phyloP scores from a whole-genome alignment of 495 filamentous ascomycete genomes.

The Penicillium cosmopolitanum region DNA sequence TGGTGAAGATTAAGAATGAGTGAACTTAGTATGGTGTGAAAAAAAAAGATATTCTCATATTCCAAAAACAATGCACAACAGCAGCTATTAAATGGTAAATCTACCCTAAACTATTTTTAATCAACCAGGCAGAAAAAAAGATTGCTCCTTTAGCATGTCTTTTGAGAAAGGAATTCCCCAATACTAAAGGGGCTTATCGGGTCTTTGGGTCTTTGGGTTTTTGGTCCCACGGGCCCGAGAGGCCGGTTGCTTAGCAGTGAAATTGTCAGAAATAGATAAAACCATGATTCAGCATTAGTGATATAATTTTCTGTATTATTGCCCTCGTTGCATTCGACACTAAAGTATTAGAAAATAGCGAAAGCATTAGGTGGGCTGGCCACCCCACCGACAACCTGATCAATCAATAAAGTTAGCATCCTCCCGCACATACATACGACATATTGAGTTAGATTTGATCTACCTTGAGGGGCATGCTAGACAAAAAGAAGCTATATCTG shows the following conservation, averaged over 20 bases:
- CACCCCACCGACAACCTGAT: slow-evolving; percentile 45
- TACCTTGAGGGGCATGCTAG: slow-evolving; percentile 56
- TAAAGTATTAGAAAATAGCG: slow-evolving; percentile 38
- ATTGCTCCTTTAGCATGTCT: not conserved
- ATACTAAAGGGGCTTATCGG: too few species aligned
- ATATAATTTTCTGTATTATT: not conserved
- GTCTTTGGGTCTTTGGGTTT: too few species aligned
- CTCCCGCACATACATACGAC: not conserved
- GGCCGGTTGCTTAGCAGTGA: not conserved
- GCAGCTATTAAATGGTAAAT: too few species aligned
- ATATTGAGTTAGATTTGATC: slow-evolving; percentile 5
- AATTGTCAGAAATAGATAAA: too few species aligned
- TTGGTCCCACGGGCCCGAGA: not conserved
- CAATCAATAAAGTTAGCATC: not conserved
- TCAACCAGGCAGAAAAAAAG: not conserved
- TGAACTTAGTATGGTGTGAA: too few species aligned
- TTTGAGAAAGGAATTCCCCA: too few species aligned
- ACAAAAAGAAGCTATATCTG: slow-evolving; percentile 57
- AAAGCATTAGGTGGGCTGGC: slow-evolving; percentile 48
- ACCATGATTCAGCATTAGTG: not conserved
- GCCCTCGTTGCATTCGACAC: not conserved
- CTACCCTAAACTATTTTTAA: too few species aligned
- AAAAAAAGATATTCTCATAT: too few species aligned
- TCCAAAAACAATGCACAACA: too few species aligned
- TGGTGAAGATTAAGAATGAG: too few species aligned